Evolutionary conservation across 192 early-diverging fungal genomes (phyloP).

Genomic region (Dimargaris cristalligena): DNA sequence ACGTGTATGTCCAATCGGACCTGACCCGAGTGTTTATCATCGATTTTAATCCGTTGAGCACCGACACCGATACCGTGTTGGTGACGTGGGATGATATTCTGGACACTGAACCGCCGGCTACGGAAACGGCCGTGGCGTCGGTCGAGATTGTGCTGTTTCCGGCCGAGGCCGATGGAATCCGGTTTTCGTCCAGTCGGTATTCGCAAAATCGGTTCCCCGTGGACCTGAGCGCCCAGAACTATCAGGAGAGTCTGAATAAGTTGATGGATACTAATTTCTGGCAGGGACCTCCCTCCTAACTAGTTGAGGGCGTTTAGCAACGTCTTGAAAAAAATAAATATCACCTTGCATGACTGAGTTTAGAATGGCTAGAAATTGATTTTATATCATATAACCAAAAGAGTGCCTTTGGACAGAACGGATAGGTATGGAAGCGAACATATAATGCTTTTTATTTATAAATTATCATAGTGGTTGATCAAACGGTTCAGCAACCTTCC

Average conservation of each 20-base stretch:
- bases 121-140: not conserved
- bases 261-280: constrained; percentile 8
- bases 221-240: constrained; percentile 19
- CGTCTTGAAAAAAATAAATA: too few species aligned
- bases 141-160: constrained; percentile 20
- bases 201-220: constrained; percentile 24
- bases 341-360: too few species aligned
- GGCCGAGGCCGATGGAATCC: constrained; percentile 17
- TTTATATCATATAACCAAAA: too few species aligned
- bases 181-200: constrained; percentile 22
- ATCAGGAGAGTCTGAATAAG: constrained; percentile 17
- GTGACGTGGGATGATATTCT: constrained; percentile 60
- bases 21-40: constrained; percentile 51
- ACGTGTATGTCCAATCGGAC: constrained; percentile 62
- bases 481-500: too few species aligned
- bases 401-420: too few species aligned
- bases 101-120: too few species aligned
- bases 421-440: too few species aligned
- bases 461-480: too few species aligned
- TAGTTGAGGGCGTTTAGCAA: too few species aligned
- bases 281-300: too few species aligned
- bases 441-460: too few species aligned
- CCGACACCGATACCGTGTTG: constrained; percentile 63
- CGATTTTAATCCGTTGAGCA: constrained; percentile 82
- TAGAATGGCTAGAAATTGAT: too few species aligned